Conservation (phyloP, 2,329 filamentous ascomycete genomes). For the Fusarium redolens region DNA sequence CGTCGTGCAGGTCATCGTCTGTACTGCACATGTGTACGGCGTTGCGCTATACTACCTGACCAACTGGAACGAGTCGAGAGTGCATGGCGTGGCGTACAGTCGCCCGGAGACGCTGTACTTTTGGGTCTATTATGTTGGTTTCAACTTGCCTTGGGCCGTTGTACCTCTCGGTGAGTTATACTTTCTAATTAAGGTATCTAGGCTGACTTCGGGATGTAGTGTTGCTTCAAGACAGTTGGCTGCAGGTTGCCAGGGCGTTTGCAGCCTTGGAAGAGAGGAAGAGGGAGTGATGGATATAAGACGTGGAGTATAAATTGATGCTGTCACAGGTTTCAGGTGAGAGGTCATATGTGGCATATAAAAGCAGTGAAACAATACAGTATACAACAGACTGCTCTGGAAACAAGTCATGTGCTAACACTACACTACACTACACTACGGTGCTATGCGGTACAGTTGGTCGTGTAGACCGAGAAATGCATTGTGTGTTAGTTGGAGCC, state of each 20-base stretch:
- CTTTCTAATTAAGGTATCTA: neutral
- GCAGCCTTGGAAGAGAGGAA: constrained; percentile 41
- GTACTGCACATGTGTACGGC: constrained; percentile 69
- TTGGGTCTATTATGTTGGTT: constrained; percentile 71
- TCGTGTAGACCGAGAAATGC: neutral
- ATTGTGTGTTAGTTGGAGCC: neutral
- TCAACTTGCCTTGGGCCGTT: constrained; percentile 70
- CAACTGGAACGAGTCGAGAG: constrained; percentile 60
- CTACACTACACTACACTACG: neutral
- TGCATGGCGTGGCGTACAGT: constrained; percentile 61
- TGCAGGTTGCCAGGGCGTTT: constrained; percentile 45
- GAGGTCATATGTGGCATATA: neutral
- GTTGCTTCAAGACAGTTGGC: constrained; percentile 49
- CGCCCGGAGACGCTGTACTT: constrained; percentile 71
- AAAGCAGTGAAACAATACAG: neutral
- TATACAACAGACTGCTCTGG: neutral
- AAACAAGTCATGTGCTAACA: neutral
- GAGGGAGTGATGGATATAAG: constrained; percentile 19
- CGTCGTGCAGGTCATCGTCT: constrained; percentile 62
- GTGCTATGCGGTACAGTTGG: neutral
- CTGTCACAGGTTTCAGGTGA: neutral
- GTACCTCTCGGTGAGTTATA: constrained; percentile 63
- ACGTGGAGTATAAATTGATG: neutral
- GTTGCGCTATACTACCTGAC: constrained; percentile 72
- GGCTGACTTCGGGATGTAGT: constrained; percentile 41